phyloP scores from a whole-genome alignment of 2,329 filamentous ascomycete species.

The Sporothrix brunneoviolacea region DNA sequence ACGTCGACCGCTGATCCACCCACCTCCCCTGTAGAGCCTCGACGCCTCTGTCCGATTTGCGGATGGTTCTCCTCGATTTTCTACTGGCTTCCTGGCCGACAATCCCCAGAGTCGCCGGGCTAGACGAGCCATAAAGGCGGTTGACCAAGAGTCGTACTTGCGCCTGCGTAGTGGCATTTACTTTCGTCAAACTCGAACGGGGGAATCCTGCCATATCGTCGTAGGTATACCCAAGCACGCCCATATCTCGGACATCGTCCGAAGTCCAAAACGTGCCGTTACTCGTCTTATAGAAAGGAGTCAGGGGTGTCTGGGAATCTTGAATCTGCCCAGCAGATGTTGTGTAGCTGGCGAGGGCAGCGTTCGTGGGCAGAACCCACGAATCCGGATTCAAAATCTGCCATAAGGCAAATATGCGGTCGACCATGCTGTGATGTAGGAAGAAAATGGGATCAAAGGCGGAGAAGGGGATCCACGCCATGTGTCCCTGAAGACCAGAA shows the following conservation, averaged over 20 bases:
- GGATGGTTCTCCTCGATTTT: neutral
- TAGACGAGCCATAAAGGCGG: slow-evolving; percentile 49
- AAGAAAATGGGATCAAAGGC: slow-evolving; percentile 76
- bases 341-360: slow-evolving; percentile 55
- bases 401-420: slow-evolving; percentile 71
- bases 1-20: neutral
- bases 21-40: neutral
- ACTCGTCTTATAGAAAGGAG: slow-evolving; percentile 57
- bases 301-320: slow-evolving; percentile 50
- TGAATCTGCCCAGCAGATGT: slow-evolving; percentile 47
- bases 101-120: slow-evolving; percentile 27
- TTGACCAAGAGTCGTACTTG: slow-evolving; percentile 51
- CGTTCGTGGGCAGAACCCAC: slow-evolving; percentile 54
- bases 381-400: slow-evolving; percentile 63
- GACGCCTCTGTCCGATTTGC: neutral
- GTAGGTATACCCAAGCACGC: slow-evolving; percentile 68
- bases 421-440: slow-evolving; percentile 69
- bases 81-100: neutral
- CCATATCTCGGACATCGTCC: slow-evolving; percentile 50
- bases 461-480: slow-evolving; percentile 64
- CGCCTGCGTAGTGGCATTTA: slow-evolving; percentile 29
- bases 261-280: slow-evolving; percentile 63
- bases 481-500: slow-evolving; percentile 57
- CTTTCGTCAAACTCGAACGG: slow-evolving; percentile 18
- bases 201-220: slow-evolving; percentile 42